Evolutionary conservation across 164 flowering plant species (phyloP).

Genomic region (Warburgia ugandensis): DNA sequence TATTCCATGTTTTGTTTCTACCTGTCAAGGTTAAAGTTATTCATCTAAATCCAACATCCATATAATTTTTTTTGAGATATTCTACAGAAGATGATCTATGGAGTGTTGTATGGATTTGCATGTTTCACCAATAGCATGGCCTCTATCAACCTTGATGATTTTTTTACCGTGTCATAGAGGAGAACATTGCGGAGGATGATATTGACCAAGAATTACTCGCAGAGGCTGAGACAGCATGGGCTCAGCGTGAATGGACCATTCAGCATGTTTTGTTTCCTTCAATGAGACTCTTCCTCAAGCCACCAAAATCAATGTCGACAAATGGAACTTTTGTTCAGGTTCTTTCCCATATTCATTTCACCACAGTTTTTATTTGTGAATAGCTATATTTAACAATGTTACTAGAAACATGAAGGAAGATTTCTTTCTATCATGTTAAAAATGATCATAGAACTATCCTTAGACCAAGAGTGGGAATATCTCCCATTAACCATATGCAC

Average conservation of each 20-base stretch:
- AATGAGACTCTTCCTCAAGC: slow-evolving; percentile 85
- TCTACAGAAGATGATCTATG: too few species aligned
- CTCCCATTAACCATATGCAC: too few species aligned
- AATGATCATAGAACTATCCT: too few species aligned
- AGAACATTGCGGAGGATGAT: slow-evolving; percentile 27
- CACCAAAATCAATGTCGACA: slow-evolving; percentile 75
- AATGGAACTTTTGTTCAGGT: slow-evolving; percentile 94
- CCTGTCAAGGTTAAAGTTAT: too few species aligned
- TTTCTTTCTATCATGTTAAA: neutral
- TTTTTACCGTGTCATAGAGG: slow-evolving; percentile 14
- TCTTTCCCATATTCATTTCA: slow-evolving; percentile 7
- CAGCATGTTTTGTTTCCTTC: slow-evolving; percentile 89
- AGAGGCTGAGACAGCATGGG: slow-evolving; percentile 90
- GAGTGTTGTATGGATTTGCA: too few species aligned
- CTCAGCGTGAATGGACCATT: slow-evolving; percentile 94
- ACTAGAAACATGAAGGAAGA: neutral
- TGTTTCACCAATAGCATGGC: too few species aligned
- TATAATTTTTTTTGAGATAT: too few species aligned
- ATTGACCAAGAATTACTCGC: slow-evolving; percentile 55
- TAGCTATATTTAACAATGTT: neutral
- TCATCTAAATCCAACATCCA: too few species aligned
- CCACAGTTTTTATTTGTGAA: neutral
- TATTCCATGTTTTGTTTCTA: too few species aligned
- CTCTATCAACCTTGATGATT: slow-evolving; percentile 1
- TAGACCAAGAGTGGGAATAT: too few species aligned